Evolutionary conservation across 2,329 filamentous ascomycete genomes (phyloP), one percentile per base, ranked within the genome.

Genomic region (Pleochaeta shiraiana): DNA sequence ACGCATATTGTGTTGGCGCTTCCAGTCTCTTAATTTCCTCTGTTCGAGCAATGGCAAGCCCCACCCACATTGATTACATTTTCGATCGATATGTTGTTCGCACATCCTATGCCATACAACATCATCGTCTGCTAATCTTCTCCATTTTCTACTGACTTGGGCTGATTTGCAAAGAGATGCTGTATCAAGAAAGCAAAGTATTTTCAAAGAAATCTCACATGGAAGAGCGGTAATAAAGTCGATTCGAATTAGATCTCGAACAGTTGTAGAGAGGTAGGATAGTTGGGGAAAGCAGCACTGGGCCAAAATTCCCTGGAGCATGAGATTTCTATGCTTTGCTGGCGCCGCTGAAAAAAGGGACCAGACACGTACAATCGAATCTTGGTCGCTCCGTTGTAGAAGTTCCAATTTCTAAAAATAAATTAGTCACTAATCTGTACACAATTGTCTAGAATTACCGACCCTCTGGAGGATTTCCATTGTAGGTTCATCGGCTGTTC

Each of bases 91-190:
- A 74, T 95, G 91, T 73, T 97, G 92, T 74, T 95, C 90, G 73
- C 93, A 98, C 91, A 97, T 96, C 68, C 86, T 87, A 72, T 96
- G 88, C 93, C 93, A 98, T 3, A 98, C 92, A 9, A 95, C 87
- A 74, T 98, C 92, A 72, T 96, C 92, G 70, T 97, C 93, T n/a
- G 93, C 92, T 47, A 98, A 77, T 65, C 83, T 83, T 67, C 89
- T 82, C 93, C 93, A 98, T 70, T 86, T 81, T 65, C 85, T 83
- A 73, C 90, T 96, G 64, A 98, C 93, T 74, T 96, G 91, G 0
- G 93, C 90, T 0, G 93, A 92, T 74, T 95, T 95, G 78, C 93
- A 97, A 0, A 98, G 80, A 0, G 92, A 96, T 1, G 88, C 87
- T 0, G 92, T 96, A 74, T 98, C 93, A 65, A 98, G 85, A 70